Conservation (phyloP, 1,139 yeast genomes). For the Arxiozyma bovina region DNA sequence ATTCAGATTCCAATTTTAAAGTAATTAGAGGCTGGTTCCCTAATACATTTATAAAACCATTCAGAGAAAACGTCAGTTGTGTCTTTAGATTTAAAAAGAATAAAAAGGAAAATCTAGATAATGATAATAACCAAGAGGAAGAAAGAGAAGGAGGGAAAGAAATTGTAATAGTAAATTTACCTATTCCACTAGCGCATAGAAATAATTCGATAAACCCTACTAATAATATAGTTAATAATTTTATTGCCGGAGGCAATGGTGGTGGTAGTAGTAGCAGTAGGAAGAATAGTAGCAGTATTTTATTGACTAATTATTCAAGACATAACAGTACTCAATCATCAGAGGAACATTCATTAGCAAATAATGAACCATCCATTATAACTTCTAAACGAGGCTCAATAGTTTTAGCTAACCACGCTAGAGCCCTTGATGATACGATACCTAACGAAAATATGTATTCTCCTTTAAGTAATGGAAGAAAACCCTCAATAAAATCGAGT, state of each 20-base stretch:
- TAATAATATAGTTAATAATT: not conserved
- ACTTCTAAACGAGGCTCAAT: constrained; percentile 2
- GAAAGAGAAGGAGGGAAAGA: not conserved
- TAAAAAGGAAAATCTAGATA: not conserved
- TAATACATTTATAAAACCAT: constrained; percentile 37
- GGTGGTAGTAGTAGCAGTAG: not conserved
- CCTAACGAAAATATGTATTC: not conserved
- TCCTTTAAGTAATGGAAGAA: not conserved
- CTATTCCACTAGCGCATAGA: not conserved
- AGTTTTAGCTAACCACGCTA: not conserved
- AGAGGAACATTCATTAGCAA: not conserved
- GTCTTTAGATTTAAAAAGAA: not conserved
- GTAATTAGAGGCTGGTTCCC: constrained; percentile 70
- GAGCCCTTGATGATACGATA: not conserved
- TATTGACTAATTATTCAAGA: constrained; percentile 3
- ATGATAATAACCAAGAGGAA: not conserved
- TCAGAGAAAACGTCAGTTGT: constrained; percentile 10
- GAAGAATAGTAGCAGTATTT: not conserved
- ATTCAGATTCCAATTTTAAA: constrained; percentile 11
- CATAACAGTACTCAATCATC: constrained; percentile 5
- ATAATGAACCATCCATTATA: not conserved
- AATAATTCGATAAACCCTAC: not conserved
- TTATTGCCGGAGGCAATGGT: not conserved
- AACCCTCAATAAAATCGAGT: not conserved
- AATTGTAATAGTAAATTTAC: not conserved